Conservation (phyloP, 225 moss, liverwort and hornwort genomes). For the Pseudoscleropodium purum region DNA sequence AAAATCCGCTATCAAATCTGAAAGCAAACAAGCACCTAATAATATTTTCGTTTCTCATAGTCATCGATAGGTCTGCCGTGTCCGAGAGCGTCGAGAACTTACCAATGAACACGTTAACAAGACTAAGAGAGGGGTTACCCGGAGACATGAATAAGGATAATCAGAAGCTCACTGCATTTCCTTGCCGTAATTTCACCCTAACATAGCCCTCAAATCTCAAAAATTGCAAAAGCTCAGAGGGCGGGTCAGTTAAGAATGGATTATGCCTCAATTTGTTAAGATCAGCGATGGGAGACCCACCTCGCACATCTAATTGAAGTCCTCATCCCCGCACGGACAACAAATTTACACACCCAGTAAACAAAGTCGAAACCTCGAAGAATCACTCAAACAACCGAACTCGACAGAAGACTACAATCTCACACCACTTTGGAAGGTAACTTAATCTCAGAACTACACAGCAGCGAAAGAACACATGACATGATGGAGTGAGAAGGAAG, state of each 20-base stretch:
- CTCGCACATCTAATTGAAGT: slow-evolving; percentile 39
- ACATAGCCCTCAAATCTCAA: background rate
- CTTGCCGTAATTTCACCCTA: background rate
- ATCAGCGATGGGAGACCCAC: slow-evolving; percentile 3
- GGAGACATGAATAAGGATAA: background rate
- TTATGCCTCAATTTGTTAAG: slow-evolving; percentile 13
- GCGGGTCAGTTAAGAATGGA: slow-evolving; percentile 25
- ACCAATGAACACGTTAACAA: background rate
- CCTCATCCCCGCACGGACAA: background rate
- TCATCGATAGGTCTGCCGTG: background rate
- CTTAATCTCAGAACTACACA: no score
- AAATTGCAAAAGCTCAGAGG: background rate
- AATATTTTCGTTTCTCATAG: background rate
- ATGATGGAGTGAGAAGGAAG: fast-evolving
- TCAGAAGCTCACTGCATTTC: background rate
- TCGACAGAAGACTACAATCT: no score
- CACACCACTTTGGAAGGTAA: fast-evolving
- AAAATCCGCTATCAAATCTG: background rate
- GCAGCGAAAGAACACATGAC: no score
- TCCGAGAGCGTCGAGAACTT: background rate
- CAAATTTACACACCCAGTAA: background rate
- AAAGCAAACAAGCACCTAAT: no score
- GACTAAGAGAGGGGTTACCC: background rate
- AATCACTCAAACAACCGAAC: background rate
- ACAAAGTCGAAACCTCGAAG: background rate